A percentile compares a stretch with the other conserved stretches of the same genome.
phyloP scores from a whole-genome alignment of 495 filamentous ascomycete genomes.

The Lineolata rhizophorae region DNA sequence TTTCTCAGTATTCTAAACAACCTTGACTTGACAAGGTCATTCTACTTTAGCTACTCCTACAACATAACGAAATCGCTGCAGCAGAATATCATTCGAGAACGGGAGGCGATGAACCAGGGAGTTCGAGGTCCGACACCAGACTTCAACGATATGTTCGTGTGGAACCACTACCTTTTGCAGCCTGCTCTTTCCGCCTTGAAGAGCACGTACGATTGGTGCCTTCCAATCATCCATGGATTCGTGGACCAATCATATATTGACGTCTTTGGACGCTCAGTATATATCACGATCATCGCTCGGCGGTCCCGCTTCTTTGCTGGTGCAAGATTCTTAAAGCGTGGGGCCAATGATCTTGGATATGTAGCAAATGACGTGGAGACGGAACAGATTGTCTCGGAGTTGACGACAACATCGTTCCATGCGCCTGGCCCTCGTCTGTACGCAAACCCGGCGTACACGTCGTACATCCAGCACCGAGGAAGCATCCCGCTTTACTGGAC shows the following conservation, averaged over 20 bases:
- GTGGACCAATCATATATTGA: slow-evolving; percentile 44
- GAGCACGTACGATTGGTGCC: slow-evolving; percentile 82
- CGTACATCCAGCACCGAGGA: slow-evolving; percentile 89
- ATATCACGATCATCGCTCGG: slow-evolving; percentile 83
- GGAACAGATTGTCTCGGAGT: slow-evolving; percentile 92
- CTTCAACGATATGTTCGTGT: slow-evolving; percentile 90
- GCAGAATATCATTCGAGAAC: slow-evolving; percentile 72
- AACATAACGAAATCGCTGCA: slow-evolving; percentile 86
- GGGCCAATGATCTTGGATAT: slow-evolving; percentile 86
- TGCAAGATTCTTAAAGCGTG: slow-evolving; percentile 82
- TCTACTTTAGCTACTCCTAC: slow-evolving; percentile 98
- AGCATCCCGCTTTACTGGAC: slow-evolving; percentile 97
- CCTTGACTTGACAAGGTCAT: slow-evolving; percentile 69
- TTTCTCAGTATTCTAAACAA: slow-evolving; percentile 79
- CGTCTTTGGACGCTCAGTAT: slow-evolving; percentile 45
- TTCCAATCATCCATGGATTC: slow-evolving; percentile 90
- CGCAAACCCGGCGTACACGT: slow-evolving; percentile 78
- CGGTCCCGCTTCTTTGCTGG: slow-evolving; percentile 88
- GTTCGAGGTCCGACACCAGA: slow-evolving; percentile 31
- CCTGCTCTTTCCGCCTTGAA: slow-evolving; percentile 50
- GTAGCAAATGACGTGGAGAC: slow-evolving; percentile 99
- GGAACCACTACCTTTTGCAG: slow-evolving; percentile 76
- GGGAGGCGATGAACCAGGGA: slow-evolving; percentile 43
- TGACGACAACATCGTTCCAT: slow-evolving; percentile 86
- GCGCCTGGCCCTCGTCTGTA: slow-evolving; percentile 68